Percentiles rank a stretch among this genome's conserved stretches.
phyloP scores from a whole-genome alignment of 805 yeast species.

The Lipomyces sp. region DNA sequence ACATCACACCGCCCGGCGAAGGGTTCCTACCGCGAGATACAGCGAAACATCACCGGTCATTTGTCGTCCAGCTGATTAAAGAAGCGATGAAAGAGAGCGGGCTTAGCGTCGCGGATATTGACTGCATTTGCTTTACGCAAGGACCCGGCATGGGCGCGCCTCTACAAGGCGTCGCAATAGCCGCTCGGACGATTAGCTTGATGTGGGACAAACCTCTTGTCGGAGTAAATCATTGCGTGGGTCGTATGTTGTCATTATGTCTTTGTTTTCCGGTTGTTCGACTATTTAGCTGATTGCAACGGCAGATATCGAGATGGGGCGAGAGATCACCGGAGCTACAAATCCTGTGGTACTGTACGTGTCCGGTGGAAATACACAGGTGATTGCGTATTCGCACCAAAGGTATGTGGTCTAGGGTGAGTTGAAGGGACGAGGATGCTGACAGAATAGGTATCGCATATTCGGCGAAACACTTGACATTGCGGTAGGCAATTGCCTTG shows the following conservation, averaged over 20 bases:
- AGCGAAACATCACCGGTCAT: conserved; percentile 92
- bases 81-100: conserved; percentile 62
- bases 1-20: conserved; percentile 95
- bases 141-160: conserved; percentile 99
- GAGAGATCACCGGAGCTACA: conserved; percentile 96
- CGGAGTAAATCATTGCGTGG: conserved; percentile 96
- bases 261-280: too few species aligned
- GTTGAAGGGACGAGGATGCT: neutral
- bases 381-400: conserved; percentile 92
- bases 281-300: too few species aligned
- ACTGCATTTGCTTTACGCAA: conserved; percentile 82
- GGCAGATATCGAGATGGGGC: conserved; percentile 87
- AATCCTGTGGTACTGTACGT: conserved; percentile 97
- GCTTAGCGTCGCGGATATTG: conserved; percentile 40
- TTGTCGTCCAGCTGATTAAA: conserved; percentile 80
- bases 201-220: conserved; percentile 81
- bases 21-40: conserved; percentile 96
- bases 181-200: conserved; percentile 80
- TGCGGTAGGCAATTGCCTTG: conserved; percentile 96
- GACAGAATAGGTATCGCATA: conserved; percentile 60
- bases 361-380: conserved; percentile 98
- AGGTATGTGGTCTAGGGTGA: conserved; percentile 36
- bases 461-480: conserved; percentile 98
- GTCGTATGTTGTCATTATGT: conserved; percentile 47
- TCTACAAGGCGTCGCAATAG: conserved; percentile 83